Evolutionary conservation across 345 rosid species (phyloP).

Genomic region (Eucalyptus sp.): DNA sequence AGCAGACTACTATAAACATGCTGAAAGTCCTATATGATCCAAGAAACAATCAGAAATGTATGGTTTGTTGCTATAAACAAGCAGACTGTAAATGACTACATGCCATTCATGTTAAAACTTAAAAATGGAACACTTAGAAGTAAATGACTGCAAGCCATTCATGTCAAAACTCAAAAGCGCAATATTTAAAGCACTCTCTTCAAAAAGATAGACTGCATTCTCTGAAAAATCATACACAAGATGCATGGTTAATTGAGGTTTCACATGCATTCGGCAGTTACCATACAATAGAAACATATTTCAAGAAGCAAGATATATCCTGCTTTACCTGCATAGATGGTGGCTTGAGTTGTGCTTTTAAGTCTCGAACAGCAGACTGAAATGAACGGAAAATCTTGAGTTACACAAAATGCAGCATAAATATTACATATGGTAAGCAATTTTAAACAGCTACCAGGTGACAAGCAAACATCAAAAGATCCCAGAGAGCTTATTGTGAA

Average conservation of each 20-base stretch:
- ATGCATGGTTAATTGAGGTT: background rate
- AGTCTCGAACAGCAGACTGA: conserved; percentile 88
- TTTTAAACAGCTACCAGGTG: background rate
- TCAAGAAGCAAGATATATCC: background rate
- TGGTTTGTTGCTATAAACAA: background rate
- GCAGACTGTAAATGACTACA: background rate
- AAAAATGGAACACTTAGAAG: background rate
- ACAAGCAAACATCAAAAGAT: background rate
- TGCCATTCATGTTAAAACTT: background rate
- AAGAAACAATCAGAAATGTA: background rate
- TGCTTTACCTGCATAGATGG: conserved; percentile 89
- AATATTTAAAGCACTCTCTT: background rate
- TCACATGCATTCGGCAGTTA: background rate
- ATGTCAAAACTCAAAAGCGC: background rate
- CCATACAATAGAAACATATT: background rate
- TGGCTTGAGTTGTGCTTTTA: conserved; percentile 92
- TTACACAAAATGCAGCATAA: background rate
- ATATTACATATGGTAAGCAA: background rate
- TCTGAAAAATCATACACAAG: background rate
- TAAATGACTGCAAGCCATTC: background rate
- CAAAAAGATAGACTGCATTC: background rate
- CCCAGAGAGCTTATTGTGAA: background rate
- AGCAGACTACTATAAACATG: background rate
- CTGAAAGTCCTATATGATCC: background rate
- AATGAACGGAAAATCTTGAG: conserved; percentile 1